Conservation (phyloP, 208 protist species). For the Strigomonas culicis region DNA sequence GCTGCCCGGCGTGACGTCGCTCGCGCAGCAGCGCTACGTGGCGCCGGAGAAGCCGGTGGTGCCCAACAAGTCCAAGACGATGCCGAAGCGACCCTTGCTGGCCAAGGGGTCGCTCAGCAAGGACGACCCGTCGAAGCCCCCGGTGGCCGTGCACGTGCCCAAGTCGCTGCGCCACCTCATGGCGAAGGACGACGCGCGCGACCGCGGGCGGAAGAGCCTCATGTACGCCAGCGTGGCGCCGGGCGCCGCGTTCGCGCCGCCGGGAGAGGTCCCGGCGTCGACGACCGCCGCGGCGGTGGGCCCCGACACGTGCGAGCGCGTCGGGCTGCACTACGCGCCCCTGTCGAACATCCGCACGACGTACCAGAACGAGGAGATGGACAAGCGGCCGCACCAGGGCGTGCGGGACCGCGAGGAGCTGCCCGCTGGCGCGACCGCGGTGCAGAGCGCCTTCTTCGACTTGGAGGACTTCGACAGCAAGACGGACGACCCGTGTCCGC, state of each 20-base stretch:
- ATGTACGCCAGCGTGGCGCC: neutral
- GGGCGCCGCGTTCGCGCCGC: neutral
- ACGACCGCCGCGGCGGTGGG: slow-evolving; percentile 11
- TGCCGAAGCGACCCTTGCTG: neutral
- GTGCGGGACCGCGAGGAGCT: neutral
- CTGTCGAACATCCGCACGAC: slow-evolving; percentile 58
- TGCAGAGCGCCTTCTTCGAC: slow-evolving; percentile 56
- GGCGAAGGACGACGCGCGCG: slow-evolving; percentile 12
- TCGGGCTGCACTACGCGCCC: slow-evolving; percentile 63
- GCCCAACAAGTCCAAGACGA: neutral
- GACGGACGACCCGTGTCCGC: slow-evolving; percentile 61
- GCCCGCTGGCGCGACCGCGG: slow-evolving; percentile 9
- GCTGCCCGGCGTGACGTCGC: slow-evolving; percentile 35
- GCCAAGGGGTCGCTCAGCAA: neutral
- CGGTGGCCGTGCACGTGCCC: slow-evolving; percentile 13
- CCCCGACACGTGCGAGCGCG: slow-evolving; percentile 38
- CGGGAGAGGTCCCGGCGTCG: slow-evolving; percentile 1
- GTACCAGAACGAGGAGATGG: slow-evolving; percentile 59
- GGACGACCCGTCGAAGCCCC: neutral
- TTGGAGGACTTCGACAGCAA: slow-evolving; percentile 87
- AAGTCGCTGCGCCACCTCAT: slow-evolving; percentile 17
- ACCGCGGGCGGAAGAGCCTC: slow-evolving; percentile 15
- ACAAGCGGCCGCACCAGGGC: neutral
- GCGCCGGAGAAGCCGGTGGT: neutral
- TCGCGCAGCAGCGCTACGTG: slow-evolving; percentile 47